A percentile compares a stretch with the other conserved stretches of the same genome.
Conservation (phyloP, 352 stramenopile species). For the Globisporangium paddicum region DNA sequence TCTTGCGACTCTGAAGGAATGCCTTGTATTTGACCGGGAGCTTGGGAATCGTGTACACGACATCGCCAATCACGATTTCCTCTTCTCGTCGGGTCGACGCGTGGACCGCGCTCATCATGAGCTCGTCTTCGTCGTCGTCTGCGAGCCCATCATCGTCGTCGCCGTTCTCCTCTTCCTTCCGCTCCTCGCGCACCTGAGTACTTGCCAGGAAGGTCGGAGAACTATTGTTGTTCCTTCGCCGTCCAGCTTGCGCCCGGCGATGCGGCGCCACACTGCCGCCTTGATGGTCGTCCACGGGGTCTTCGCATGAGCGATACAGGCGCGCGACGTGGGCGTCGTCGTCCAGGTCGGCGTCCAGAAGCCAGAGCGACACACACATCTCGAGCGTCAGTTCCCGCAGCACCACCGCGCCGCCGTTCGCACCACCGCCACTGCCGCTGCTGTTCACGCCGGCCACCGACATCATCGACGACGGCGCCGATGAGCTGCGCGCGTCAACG, state of each 20-base stretch:
- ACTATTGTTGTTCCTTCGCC: constrained; percentile 3
- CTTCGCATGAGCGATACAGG: constrained; percentile 24
- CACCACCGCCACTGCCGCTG: neutral
- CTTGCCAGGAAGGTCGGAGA: neutral
- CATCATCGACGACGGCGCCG: neutral
- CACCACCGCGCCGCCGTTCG: constrained; percentile 3
- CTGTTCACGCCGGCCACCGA: neutral
- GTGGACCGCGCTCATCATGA: constrained; percentile 25
- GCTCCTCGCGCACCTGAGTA: constrained; percentile 9
- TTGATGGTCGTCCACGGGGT: constrained; percentile 31
- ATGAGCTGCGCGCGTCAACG: constrained; percentile 23
- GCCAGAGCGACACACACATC: constrained; percentile 84
- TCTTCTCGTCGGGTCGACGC: constrained; percentile 13
- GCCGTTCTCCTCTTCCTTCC: constrained; percentile 20
- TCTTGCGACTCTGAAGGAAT: constrained; percentile 90
- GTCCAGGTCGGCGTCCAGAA: constrained; percentile 63
- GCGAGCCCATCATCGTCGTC: constrained; percentile 3
- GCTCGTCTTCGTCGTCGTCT: constrained; percentile 25
- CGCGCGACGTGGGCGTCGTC: constrained; percentile 12
- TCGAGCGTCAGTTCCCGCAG: constrained; percentile 78
- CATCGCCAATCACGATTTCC: constrained; percentile 26
- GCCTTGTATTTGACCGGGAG: constrained; percentile 91
- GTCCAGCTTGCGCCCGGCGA: neutral
- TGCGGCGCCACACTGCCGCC: neutral
- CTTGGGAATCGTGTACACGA: constrained; percentile 65